Evolutionary conservation across 495 filamentous ascomycete genomes (phyloP), one percentile per base, ranked within the genome.

Genomic region (Evernia prunastri): DNA sequence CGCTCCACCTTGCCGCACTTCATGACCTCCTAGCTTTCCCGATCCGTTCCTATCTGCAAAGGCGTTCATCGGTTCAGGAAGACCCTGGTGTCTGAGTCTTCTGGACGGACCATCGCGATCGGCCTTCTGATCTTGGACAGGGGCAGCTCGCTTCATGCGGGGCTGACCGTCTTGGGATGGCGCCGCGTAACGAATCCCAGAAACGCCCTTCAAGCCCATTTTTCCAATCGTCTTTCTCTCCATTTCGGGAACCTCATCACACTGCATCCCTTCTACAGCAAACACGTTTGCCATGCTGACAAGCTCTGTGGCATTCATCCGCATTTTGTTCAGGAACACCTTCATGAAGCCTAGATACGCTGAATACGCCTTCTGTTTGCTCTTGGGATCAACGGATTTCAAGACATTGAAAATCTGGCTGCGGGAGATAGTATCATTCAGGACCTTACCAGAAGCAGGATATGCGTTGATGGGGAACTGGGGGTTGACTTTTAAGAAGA

Each of bases 391-490:
- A 17, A 83, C 67, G 23, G 57, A 49, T 51, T 74, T 70, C 70
- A 83, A 76, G 61, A 70, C 57, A 70, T 68, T 71, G 74, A 58
- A 54, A 36, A 61, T 61, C 18, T 39, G 59, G 10, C 36, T 45
- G 35, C 67, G 42, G 27, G 47, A 35, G 9, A 49, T 31, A 6
- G 18, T 15, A n/a, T 60, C 72, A 2, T 72, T 72, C 23, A 71
- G 63, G 67, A 81, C 70, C 3, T 67, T 69, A 37, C 77, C 70
- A 27, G 79, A 74, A 35, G 75, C 61, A 7, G 81, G 77, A 66
- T 84, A 80, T 13, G 81, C 75, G 36, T 81, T 67, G 69, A 86
- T 85, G n/a, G 80, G 81, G 29, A 86, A 72, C 56, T 79, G 75
- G 43, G 70, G 78, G 67, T 86, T 84, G 43, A 66, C 67, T 31